Conservation (phyloP, 164 flowering plant species). For the Piper longum region DNA sequence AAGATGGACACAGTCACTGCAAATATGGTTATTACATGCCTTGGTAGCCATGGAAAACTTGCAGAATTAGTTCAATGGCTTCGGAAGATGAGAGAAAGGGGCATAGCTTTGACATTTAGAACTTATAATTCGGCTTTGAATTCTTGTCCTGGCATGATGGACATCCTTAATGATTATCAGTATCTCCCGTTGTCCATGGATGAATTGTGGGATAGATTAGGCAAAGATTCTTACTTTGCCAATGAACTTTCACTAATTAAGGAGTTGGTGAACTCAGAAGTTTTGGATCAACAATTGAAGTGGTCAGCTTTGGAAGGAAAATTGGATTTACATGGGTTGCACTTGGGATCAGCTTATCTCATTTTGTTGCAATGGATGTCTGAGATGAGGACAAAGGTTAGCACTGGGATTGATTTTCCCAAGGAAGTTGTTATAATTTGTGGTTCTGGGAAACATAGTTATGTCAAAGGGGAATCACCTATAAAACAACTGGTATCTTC, state of each 20-base stretch:
- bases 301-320: conserved; percentile 42
- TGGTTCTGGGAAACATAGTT: conserved; percentile 81
- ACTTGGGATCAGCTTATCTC: conserved; percentile 55
- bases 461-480: background rate
- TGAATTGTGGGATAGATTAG: conserved; percentile 26
- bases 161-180: conserved; percentile 22
- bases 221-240: background rate
- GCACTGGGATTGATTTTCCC: conserved; percentile 23
- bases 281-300: conserved; percentile 36
- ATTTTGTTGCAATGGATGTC: conserved; percentile 68
- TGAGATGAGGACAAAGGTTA: conserved; percentile 29
- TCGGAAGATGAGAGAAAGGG: conserved; percentile 33
- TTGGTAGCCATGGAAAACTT: conserved; percentile 34
- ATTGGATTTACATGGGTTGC: conserved; percentile 92
- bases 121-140: conserved; percentile 75
- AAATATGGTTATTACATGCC: conserved; percentile 61
- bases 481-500: background rate
- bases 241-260: conserved; percentile 40
- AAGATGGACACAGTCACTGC: conserved; percentile 46
- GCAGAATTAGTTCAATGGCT: conserved; percentile 47
- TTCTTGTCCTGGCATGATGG: conserved; percentile 46
- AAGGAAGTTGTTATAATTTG: conserved; percentile 49
- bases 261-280: conserved; percentile 35
- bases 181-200: conserved; percentile 36
- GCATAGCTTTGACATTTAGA: conserved; percentile 34